Base-by-base conservation (phyloP, 225 moss, liverwort and hornwort genomes). In the Polytrichum commune region DNA sequence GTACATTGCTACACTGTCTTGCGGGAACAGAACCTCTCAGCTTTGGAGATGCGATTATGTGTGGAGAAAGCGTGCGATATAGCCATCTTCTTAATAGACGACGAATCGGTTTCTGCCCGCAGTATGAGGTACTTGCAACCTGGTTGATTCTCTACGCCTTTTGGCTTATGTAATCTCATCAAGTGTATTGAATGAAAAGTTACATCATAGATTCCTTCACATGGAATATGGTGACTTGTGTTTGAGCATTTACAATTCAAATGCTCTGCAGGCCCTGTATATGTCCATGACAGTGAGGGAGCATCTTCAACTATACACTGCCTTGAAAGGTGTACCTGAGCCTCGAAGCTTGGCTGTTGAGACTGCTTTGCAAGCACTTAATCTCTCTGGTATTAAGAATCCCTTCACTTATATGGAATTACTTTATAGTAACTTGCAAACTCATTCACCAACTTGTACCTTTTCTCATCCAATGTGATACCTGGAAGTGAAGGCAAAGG, bases 21-120 rank as follows among this genome's bases (percentile, higher is more conserved):
- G 82, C 89, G 33, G 90, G 94, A 56, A 78, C 81, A 58, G 85
- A 85, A 71, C 82, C 90, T 70, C 38, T 88, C 72, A 92, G 87
- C 60, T 81, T 68, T 80, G 94, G 94, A 75, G 92, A 95, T 83
- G 94, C 87, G 25, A 82, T 90, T 63, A 82, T 95, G 19, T 92
- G 89, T 80, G 94, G 94, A 70, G 85, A 87, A 71, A 92, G 94
- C 83, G 89, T 95, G 53, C 81, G 94, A 64, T 89, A 95, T 68
- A 83, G 86, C 29, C 92, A 90, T 74, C 75, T 83, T 56, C 90
- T 77, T 29, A 90, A 72, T 55, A 84, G 77, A 72, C 89, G 77
- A 28, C 76, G 79, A 24, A 82, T 92, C 53, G 92, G 94, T 18
- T 79, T 90, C 19, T 95, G 92, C 74, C 89, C 94, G 35, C 94